A percentile compares a stretch with the other conserved stretches of the same genome.
These are phyloP conservation scores for Fraxinus latifolia DNA, from an alignment of 305 asterid species.

Conservation along the genomic window DNA sequence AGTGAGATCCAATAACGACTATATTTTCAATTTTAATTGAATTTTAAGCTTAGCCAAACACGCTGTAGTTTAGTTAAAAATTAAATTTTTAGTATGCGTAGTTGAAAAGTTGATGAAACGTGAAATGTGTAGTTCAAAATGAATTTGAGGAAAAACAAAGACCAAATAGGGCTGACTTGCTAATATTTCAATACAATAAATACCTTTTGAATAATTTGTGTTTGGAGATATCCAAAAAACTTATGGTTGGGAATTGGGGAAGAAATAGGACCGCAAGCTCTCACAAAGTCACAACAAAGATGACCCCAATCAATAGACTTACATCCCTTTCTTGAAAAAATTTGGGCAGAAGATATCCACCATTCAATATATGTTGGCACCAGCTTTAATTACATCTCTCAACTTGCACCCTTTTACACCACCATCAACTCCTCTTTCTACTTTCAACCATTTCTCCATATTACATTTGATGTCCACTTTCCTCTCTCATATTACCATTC, in stretches of 20 bases:
- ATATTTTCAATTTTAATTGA: no score
- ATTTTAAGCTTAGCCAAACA: no score
- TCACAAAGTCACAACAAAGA: neutral
- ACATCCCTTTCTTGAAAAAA: conserved; percentile 46
- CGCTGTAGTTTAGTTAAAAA: neutral
- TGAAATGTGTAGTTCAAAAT: neutral
- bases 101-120: neutral
- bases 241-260: conserved; percentile 22
- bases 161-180: neutral
- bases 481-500: neutral
- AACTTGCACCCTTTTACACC: neutral
- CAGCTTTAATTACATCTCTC: neutral
- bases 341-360: conserved; percentile 26
- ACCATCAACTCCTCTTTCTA: conserved; percentile 16
- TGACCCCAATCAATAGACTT: conserved; percentile 26
- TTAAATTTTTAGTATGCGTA: no score
- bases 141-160: neutral
- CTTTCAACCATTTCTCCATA: neutral
- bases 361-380: conserved; percentile 4
- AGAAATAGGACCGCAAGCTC: conserved; percentile 19
- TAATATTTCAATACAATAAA: neutral
- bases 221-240: neutral
- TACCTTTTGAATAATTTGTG: neutral
- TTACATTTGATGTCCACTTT: conserved; percentile 1
- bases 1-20: no score